Evolutionary conservation across 2,329 filamentous ascomycete species (phyloP), one percentile per base, ranked within the genome.

Genomic region (Stemphylium lycopersici): DNA sequence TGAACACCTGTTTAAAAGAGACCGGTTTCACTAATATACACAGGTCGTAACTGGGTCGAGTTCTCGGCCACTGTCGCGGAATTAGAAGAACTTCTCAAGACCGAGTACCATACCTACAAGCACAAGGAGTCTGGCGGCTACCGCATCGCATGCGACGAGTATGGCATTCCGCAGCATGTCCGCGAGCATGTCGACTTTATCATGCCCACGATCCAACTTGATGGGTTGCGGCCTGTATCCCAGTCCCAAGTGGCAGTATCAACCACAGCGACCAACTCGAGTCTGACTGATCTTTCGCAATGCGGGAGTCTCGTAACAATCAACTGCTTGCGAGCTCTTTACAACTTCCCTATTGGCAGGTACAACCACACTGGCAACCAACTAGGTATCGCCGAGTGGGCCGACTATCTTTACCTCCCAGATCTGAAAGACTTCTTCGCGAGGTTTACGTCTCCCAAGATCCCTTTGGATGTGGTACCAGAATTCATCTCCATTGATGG

Each of bases 361-460:
- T 58, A 56, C 46, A 59, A 60, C 15, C 56, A 58, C 47, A 57
- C 36, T 18, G 48, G 52, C 18, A 66, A 66, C 18, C 50, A 61
- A 26, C 61, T 66, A 10, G 59, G 64, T 15, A 62, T 83, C 31
- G 80, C 78, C 43, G 79, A 82, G 59, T 70, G 73, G 47, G 73
- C 74, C 2, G 79, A 81, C 52, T 74, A 78, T 26, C 46, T 63
- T 15, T 82, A 81, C 42, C 68, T 71, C 8, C 76, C 78, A 51
- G 78, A 80, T 56, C 64, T 82, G 11, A 63, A 80, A 55, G 56
- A 70, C 2, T 81, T 79, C 66, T 80, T 79, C 60, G 29, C 54
- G 24, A 56, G 73, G 56, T 76, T 74, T 59, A 69, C 65, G 29
- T 50, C 49, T 16, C 64, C 61, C 1, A 58, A 47, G 18, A 63